Base-by-base conservation (phyloP, 2,329 filamentous ascomycete genomes). In the Aureobasidium sp. region DNA sequence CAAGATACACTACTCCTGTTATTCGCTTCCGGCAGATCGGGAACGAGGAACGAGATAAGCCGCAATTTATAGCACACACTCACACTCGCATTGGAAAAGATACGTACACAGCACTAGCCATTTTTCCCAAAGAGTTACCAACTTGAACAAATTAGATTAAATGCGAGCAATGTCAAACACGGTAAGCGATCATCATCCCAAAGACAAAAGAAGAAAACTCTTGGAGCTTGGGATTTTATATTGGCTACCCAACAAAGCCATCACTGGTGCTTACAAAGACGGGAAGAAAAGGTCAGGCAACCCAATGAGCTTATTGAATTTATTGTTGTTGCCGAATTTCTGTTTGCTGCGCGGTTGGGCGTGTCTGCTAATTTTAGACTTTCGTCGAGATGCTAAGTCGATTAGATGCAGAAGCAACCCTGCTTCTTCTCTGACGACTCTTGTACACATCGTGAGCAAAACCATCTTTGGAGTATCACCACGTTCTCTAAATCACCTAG, bases 201-300 rank as follows among this genome's bases (percentile, higher is more conserved):
- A 32, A 51, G 32, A 37, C 13, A n/a, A 37, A 55, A 55, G 36
- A 39, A 32, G 27, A 32, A 51, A 53, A 29, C 41, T 9, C 51
- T 55, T 55, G 51, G 47, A 41, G 36, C 36, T 55, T 55, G 36
- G 51, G 51, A 43, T n/a, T 32, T 50, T 55, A 55, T 55, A 55
- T 55, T 55, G 51, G 5, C 5, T 41, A 9, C 24, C 50, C 50
- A 52, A 52, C 20, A 37, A 52, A 52, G 48, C 1, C 34, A 9
- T 27, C 9, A 12, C 20, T 39, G 50, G 24, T 39, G 34, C 36
- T 55, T 55, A 41, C 36, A 20, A 55, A 55, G 36, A 55, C 36
- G 24, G 32, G 34, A 52, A 41, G 29, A 5, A 32, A 24, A 41
- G 41, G 20, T 20, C 26, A 39, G 51, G 51, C 24, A 26, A 26